These are phyloP conservation scores for Phytophthora uliginosa DNA, from an alignment of 352 stramenopile genomes.

Conservation along the genomic window DNA sequence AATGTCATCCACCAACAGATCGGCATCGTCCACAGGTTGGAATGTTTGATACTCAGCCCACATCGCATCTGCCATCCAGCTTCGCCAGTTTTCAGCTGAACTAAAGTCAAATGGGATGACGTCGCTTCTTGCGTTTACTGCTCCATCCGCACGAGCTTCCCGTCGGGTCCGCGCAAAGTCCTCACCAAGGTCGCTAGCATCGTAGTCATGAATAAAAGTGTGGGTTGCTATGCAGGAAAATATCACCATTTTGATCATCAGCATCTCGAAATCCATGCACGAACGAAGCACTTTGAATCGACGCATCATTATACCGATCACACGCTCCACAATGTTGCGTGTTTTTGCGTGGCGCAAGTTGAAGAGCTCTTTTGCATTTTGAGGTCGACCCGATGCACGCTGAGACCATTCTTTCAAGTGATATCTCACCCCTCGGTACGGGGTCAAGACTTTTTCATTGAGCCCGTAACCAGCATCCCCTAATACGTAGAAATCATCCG, in stretches of 20 bases:
- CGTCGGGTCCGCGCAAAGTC: not conserved
- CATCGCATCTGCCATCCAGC: not conserved
- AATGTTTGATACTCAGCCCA: not conserved
- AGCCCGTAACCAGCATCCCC: not conserved
- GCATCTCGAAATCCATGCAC: not conserved
- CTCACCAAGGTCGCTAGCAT: not conserved
- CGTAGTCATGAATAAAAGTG: not conserved
- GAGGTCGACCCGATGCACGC: not conserved
- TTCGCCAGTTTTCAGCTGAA: not conserved
- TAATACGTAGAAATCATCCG: no score
- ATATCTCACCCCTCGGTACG: not conserved
- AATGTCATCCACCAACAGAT: no score
- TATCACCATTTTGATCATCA: not conserved
- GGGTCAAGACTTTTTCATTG: not conserved
- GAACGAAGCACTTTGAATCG: not conserved
- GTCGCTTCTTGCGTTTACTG: not conserved
- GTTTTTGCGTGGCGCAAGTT: no score
- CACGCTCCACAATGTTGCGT: no score
- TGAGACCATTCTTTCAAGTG: not conserved
- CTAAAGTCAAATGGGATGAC: not conserved
- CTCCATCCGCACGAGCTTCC: not conserved
- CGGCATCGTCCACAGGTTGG: not conserved
- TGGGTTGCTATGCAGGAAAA: not conserved
- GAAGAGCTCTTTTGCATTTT: no score
- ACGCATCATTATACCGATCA: not conserved